Conservation (phyloP, 257 asterid species). For the Solanum appendiculatum region DNA sequence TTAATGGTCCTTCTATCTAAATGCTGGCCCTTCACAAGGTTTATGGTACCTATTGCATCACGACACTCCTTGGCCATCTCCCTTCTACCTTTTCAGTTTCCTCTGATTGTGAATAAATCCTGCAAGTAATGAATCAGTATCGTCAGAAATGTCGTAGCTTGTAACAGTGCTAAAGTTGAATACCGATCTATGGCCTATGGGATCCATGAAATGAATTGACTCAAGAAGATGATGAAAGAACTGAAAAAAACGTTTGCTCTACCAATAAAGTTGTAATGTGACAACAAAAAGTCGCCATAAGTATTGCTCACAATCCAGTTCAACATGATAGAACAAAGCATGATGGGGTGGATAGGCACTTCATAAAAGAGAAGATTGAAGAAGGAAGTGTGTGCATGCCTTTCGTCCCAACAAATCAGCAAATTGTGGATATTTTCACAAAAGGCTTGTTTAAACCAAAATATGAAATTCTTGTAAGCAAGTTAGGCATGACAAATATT, state of each 20-base stretch:
- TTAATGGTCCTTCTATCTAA: too few relatives aligned
- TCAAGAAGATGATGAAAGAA: background rate
- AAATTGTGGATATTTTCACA: background rate
- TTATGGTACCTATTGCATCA: background rate
- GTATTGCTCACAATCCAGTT: background rate
- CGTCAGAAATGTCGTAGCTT: background rate
- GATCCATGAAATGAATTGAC: background rate
- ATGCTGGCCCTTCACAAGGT: background rate
- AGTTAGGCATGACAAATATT: background rate
- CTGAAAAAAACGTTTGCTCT: background rate
- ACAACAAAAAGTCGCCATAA: background rate
- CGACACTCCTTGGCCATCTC: background rate
- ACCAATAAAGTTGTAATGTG: background rate
- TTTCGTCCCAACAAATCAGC: background rate
- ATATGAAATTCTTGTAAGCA: background rate
- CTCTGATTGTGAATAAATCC: background rate
- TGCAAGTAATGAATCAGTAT: background rate
- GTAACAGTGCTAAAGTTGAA: background rate
- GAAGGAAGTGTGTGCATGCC: background rate
- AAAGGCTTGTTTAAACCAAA: background rate
- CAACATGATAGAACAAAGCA: background rate
- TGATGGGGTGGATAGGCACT: rapidly evolving
- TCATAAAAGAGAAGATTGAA: background rate
- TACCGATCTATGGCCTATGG: background rate
- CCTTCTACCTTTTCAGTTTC: background rate